phyloP scores from a whole-genome alignment of 768 basidiomycete species.

The Rhizopogon vulgaris region DNA sequence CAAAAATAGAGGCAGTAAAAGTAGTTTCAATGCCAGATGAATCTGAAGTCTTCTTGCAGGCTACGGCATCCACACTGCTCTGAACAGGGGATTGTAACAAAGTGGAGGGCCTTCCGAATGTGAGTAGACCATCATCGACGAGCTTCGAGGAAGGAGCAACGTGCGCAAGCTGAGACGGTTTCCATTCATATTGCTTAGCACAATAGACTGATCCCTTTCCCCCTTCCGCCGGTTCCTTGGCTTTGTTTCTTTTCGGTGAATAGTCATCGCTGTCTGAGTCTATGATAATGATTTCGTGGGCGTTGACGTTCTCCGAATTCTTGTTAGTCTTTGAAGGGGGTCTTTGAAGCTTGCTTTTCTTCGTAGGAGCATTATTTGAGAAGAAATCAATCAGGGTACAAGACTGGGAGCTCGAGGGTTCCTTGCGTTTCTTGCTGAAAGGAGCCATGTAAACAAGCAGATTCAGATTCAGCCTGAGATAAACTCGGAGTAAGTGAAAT shows the following conservation, averaged over 20 bases:
- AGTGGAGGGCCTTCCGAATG: constrained; percentile 22
- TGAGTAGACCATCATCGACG: background rate
- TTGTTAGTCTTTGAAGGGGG: constrained; percentile 1
- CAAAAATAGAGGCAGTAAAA: constrained; percentile 11
- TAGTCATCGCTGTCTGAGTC: constrained; percentile 53
- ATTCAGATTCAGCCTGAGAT: too few relatives aligned
- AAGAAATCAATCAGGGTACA: constrained; percentile 46
- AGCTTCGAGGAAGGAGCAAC: background rate
- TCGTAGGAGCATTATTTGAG: constrained; percentile 14
- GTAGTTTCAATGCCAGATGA: background rate
- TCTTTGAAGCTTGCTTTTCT: constrained; percentile 13
- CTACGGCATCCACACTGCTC: background rate
- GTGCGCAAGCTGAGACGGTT: background rate
- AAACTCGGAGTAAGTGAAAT: too few relatives aligned
- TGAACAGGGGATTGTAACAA: constrained; percentile 10
- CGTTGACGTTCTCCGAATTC: constrained; percentile 1
- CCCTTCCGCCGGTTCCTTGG: background rate
- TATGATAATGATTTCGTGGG: constrained; percentile 49
- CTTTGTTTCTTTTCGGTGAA: background rate
- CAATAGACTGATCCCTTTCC: background rate
- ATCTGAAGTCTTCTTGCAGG: background rate
- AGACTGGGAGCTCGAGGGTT: constrained; percentile 16
- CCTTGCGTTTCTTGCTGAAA: constrained; percentile 30
- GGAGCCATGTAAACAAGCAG: constrained; percentile 24
- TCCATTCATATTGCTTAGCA: background rate